Evolutionary conservation across 2,329 filamentous ascomycete genomes (phyloP).

Genomic region (Macrophomina phaseolina): DNA sequence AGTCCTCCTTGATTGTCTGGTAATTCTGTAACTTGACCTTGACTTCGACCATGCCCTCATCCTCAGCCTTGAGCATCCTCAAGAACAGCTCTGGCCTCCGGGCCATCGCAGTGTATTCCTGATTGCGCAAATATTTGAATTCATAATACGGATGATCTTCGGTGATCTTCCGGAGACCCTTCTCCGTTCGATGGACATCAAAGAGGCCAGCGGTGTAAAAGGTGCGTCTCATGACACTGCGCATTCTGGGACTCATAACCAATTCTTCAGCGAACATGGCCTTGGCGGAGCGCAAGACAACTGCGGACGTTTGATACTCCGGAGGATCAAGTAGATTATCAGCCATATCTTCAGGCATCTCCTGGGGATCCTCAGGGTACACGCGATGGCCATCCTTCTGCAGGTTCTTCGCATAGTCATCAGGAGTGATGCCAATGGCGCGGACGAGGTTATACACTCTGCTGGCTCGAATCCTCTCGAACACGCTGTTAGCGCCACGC

Average conservation of each 20-base stretch:
- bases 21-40: constrained; percentile 78
- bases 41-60: constrained; percentile 89
- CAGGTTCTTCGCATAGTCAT: constrained; percentile 86
- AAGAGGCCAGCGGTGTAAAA: constrained; percentile 86
- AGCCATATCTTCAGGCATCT: constrained; percentile 83
- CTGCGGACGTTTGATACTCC: constrained; percentile 75
- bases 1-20: constrained; percentile 74
- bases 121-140: constrained; percentile 93
- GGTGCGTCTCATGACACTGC: constrained; percentile 80
- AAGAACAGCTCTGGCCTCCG: constrained; percentile 87
- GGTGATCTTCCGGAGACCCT: constrained; percentile 90
- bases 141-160: constrained; percentile 97
- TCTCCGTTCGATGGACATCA: constrained; percentile 89
- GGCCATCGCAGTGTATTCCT: constrained; percentile 81
- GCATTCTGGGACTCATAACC: constrained; percentile 83
- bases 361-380: constrained; percentile 82
- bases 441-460: constrained; percentile 82
- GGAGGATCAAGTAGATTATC: constrained; percentile 74
- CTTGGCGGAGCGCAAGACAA: constrained; percentile 79
- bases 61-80: constrained; percentile 96
- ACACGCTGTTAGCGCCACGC: constrained; percentile 78
- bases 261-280: constrained; percentile 92
- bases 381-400: constrained; percentile 78
- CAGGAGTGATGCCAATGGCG: constrained; percentile 87
- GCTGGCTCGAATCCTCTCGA: constrained; percentile 82